Conservation (phyloP, 2,329 filamentous ascomycete genomes). For the Trichoderma sp. region DNA sequence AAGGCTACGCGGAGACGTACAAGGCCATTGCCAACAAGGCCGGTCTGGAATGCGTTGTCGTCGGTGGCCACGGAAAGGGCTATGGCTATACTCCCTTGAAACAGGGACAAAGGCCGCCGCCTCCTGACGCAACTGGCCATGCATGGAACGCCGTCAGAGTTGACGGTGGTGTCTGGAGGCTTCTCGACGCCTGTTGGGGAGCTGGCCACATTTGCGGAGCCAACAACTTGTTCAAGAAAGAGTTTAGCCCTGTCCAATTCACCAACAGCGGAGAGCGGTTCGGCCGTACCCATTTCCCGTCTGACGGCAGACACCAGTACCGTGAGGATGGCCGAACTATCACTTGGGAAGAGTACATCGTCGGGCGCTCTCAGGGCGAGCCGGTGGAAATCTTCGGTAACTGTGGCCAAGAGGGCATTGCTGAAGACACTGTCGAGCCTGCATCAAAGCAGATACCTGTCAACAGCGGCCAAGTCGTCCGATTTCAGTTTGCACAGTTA, state of each 20-base stretch:
- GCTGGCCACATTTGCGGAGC: constrained; percentile 64
- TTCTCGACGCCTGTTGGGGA: constrained; percentile 91
- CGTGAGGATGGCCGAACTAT: constrained; percentile 66
- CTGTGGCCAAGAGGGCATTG: constrained; percentile 51
- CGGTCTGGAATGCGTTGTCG: constrained; percentile 73
- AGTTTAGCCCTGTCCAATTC: constrained; percentile 65
- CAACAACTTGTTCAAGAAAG: constrained; percentile 60
- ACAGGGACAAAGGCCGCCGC: constrained; percentile 64
- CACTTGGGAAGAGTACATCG: constrained; percentile 80
- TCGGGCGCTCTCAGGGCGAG: constrained; percentile 55
- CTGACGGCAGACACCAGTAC: constrained; percentile 67
- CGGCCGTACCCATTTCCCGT: constrained; percentile 75
- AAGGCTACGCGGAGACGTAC: constrained; percentile 85
- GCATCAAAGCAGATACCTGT: constrained; percentile 55
- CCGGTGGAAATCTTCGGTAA: constrained; percentile 47
- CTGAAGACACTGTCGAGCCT: constrained; percentile 59
- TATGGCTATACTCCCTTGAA: constrained; percentile 65
- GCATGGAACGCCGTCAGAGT: constrained; percentile 94
- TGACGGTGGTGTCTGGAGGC: constrained; percentile 84
- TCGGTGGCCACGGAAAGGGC: constrained; percentile 83
- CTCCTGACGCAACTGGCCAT: constrained; percentile 62
- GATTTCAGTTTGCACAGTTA: constrained; percentile 76
- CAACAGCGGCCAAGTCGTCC: constrained; percentile 54
- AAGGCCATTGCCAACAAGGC: constrained; percentile 73
- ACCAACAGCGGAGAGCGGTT: constrained; percentile 72